These are phyloP conservation scores for Flammula alnicola DNA, from an alignment of 1,284 basidiomycete genomes.

Conservation along the genomic window DNA sequence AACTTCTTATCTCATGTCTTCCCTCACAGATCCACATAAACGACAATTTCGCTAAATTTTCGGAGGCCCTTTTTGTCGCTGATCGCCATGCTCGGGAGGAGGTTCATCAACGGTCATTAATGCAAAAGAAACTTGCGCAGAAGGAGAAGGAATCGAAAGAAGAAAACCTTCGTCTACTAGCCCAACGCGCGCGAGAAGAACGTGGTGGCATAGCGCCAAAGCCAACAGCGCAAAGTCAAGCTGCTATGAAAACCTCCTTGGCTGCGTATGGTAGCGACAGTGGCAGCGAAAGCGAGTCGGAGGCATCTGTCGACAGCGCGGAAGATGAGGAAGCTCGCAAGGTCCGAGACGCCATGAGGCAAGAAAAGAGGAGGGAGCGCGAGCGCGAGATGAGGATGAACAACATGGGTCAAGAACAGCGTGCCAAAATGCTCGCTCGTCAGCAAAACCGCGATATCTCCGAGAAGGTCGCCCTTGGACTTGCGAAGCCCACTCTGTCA, in stretches of 20 bases:
- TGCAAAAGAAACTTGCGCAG: constrained; percentile 98
- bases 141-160: constrained; percentile 98
- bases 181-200: constrained; percentile 95
- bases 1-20: constrained; percentile 13
- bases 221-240: constrained; percentile 60
- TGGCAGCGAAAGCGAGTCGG: constrained; percentile 47
- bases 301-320: constrained; percentile 51
- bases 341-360: constrained; percentile 89
- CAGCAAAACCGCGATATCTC: constrained; percentile 99
- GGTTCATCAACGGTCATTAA: constrained; percentile 92
- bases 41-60: constrained; percentile 99
- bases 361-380: constrained; percentile 90
- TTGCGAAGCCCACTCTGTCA: constrained; percentile 94
- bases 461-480: constrained; percentile 96
- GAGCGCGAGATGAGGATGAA: constrained; percentile 99
- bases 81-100: constrained; percentile 98
- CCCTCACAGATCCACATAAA: constrained; percentile 87
- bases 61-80: constrained; percentile 95
- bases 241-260: constrained; percentile 76
- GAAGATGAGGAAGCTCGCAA: constrained; percentile 88
- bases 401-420: constrained; percentile 98
- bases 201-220: constrained; percentile 78
- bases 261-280: constrained; percentile 87
- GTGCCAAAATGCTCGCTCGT: constrained; percentile 92
- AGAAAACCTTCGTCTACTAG: constrained; percentile 92